A percentile compares a stretch with the other conserved stretches of the same genome.
phyloP scores from a whole-genome alignment of 306 rosid species.

The Cicer pinnatifidum region DNA sequence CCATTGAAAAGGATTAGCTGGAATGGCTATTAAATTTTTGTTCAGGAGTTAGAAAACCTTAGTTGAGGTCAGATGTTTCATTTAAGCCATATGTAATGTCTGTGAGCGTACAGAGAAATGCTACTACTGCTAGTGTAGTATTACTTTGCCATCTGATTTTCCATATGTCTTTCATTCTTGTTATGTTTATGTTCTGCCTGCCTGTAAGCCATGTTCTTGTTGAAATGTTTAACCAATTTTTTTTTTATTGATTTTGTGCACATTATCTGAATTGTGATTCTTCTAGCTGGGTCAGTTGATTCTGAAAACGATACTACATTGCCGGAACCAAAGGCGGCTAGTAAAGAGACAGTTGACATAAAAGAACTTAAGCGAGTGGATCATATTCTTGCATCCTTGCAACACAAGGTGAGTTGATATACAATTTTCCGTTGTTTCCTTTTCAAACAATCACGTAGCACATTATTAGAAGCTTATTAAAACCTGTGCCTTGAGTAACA shows the following conservation, averaged over 20 bases:
- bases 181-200: constrained; percentile 10
- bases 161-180: neutral
- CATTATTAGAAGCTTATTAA: constrained; percentile 3
- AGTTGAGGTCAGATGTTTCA: constrained; percentile 17
- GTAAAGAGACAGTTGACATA: constrained; percentile 68
- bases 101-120: constrained; percentile 11
- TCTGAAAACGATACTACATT: constrained; percentile 66
- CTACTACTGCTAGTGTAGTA: neutral
- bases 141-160: constrained; percentile 22
- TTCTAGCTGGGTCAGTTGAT: constrained; percentile 63
- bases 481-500: constrained; percentile 20
- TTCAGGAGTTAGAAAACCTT: constrained; percentile 8
- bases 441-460: constrained; percentile 15
- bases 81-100: neutral
- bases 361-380: constrained; percentile 82
- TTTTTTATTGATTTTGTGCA: constrained; percentile 29
- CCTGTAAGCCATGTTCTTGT: constrained; percentile 25
- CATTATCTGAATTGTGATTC: constrained; percentile 43
- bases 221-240: constrained; percentile 27
- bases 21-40: constrained; percentile 6
- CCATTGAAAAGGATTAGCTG: neutral
- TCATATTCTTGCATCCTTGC: constrained; percentile 81
- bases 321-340: constrained; percentile 63
- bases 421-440: constrained; percentile 30
- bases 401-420: constrained; percentile 64